Evolutionary conservation across 192 early-diverging fungal genomes (phyloP), one percentile per base, ranked within the genome.

Genomic region (Entomortierella parvispora): DNA sequence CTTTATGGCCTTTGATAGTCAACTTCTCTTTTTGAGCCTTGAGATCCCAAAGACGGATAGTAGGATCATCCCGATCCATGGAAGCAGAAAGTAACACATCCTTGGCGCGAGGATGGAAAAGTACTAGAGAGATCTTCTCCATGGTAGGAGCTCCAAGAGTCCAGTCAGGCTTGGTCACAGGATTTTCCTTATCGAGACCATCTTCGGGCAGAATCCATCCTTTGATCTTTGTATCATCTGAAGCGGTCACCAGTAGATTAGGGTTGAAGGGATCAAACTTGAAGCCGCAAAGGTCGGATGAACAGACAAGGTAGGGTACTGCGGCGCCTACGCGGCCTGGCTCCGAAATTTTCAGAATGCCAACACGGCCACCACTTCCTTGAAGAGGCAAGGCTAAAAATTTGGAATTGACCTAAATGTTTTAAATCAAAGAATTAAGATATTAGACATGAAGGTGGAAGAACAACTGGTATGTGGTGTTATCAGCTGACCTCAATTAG

Each of bases 351-450:
- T 86, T 81, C 60, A 91, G 80, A 25, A 96, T 82, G 2, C 84
- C 92, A 49, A 97, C 60, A 59, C 93, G 85, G 20, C 96, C 96
- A 23, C 96, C 96, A 31, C 88, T 81, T 22, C 95, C 96, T 17
- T 81, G 62, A 43, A 93, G 80, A 15, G 93, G 86, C 23, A 95
- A 83, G 0, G 93, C 92, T 47, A 95, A 72, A 37, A 86, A 92
- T 59, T 79, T 85, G 48, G 60, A 32, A 49, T 88, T 92, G 1
- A 81, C 82, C 80, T 89, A 62, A 71, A 59, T 20, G 31, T 58
- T 20, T 12, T 28, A 62, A 47, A 43, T 26, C 26, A 55, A 42
- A 40, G 40, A 50, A 50, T 1, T 26, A 23, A 48, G 18, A 25
- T 31, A 37, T 56, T 49, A 49, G 2, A 11, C 11, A 49, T 20